Percentiles rank a stretch among this genome's conserved stretches.
Evolutionary conservation across 2,329 filamentous ascomycete genomes (phyloP).

Genomic region (Pseudocercospora pini-densiflorae): DNA sequence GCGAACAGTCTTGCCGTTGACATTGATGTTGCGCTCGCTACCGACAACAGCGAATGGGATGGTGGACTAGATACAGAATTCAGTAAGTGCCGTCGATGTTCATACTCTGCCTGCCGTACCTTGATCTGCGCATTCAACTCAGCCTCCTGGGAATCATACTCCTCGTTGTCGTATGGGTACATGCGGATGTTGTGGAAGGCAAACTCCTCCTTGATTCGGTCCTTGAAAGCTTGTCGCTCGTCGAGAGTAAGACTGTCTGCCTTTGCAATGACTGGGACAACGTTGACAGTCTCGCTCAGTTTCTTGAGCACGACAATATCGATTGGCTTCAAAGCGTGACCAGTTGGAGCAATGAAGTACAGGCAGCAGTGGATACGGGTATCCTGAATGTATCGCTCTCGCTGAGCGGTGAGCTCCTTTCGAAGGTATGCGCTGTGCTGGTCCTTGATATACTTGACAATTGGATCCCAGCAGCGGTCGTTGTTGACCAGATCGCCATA

Average conservation of each 20-base stretch:
- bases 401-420: conserved; percentile 98
- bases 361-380: conserved; percentile 99
- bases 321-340: conserved; percentile 98
- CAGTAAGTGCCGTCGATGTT: conserved; percentile 8
- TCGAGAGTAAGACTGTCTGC: conserved; percentile 94
- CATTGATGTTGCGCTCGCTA: conserved; percentile 96
- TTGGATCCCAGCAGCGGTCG: conserved; percentile 99
- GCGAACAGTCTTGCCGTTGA: conserved; percentile 90
- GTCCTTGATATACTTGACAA: conserved; percentile 99
- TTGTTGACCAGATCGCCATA: conserved; percentile 99
- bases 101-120: conserved; percentile 55
- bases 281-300: conserved; percentile 98
- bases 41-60: conserved; percentile 98
- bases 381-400: conserved; percentile 98
- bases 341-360: conserved; percentile 99
- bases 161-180: conserved; percentile 99
- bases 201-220: conserved; percentile 98
- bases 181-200: conserved; percentile 99
- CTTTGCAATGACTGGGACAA: conserved; percentile 98
- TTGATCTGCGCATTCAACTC: conserved; percentile 95
- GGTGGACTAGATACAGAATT: conserved; percentile 66
- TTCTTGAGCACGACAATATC: conserved; percentile 99
- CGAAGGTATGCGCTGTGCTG: conserved; percentile 99
- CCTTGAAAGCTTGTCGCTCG: conserved; percentile 96
- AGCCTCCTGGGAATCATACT: conserved; percentile 96